Conservation (phyloP, 305 asterid species). For the Plantago lanceolata region DNA sequence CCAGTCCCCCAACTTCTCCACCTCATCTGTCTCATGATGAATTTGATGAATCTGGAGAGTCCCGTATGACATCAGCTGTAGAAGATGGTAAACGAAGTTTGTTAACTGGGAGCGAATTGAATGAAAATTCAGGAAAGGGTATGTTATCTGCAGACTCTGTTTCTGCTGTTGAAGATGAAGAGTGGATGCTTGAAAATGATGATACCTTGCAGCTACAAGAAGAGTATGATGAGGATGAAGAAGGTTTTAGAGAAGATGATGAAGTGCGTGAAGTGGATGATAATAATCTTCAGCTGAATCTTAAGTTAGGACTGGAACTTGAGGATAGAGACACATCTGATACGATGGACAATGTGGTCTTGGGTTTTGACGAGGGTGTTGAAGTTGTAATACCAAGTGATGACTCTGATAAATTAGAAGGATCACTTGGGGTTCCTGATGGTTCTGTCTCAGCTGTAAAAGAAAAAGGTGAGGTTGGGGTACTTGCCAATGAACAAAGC, state of each 20-base stretch:
- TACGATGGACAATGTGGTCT: slow-evolving; percentile 61
- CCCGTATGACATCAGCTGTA: slow-evolving; percentile 44
- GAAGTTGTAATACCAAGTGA: slow-evolving; percentile 86
- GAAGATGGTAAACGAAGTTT: slow-evolving; percentile 41
- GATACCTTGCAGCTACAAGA: slow-evolving; percentile 69
- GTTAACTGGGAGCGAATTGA: slow-evolving; percentile 36
- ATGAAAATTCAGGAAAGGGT: slow-evolving; percentile 47
- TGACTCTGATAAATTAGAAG: slow-evolving; percentile 61
- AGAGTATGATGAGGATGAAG: slow-evolving; percentile 90
- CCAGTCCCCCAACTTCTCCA: slow-evolving; percentile 94
- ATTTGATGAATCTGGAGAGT: slow-evolving; percentile 80
- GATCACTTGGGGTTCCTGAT: slow-evolving; percentile 42
- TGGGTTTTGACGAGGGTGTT: slow-evolving; percentile 91
- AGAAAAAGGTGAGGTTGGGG: slow-evolving; percentile 37
- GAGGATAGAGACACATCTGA: slow-evolving; percentile 51
- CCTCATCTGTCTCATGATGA: slow-evolving; percentile 95
- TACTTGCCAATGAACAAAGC: slow-evolving; percentile 46
- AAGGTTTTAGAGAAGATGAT: slow-evolving; percentile 87
- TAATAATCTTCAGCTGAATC: slow-evolving; percentile 54
- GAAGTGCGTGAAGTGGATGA: slow-evolving; percentile 73
- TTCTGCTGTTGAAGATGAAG: slow-evolving; percentile 73
- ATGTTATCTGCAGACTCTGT: slow-evolving; percentile 40
- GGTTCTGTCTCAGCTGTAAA: slow-evolving; percentile 35
- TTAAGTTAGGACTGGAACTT: slow-evolving; percentile 50
- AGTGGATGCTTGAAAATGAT: slow-evolving; percentile 72